Evolutionary conservation across 2,329 filamentous ascomycete genomes (phyloP), one percentile per base, ranked within the genome.

Genomic region (Sporothrix sp.): DNA sequence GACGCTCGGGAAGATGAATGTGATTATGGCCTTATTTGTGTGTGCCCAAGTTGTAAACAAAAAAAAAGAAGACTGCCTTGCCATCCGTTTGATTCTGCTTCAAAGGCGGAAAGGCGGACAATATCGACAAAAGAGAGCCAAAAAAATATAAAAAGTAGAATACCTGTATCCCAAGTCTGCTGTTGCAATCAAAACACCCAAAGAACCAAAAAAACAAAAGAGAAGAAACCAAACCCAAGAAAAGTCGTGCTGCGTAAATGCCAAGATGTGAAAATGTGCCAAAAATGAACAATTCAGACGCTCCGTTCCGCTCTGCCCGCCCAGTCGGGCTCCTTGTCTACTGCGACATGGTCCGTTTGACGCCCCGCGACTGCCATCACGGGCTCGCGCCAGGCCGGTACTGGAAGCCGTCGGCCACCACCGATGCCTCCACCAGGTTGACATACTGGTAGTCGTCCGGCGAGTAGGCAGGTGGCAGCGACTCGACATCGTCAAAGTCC

Each of bases 401-500:
- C 52, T 66, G 62, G 58, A 69, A 69, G 18, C 71, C 71, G 52
- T 74, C 70, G 1, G 66, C 61, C n/a, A 72, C 65, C 25, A 71
- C 61, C 9, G 63, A 63, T 16, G 65, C 64, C 39, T 57, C 56
- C 6, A 52, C 56, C 44, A 46, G 43, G 42, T 48, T 50, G 37
- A 45, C 52, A 25, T 56, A 56, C 8, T 35, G n/a, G 13, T 47
- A 48, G 38, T 37, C 53, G 7, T 59, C 57, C 25, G 64, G 63
- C 18, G 71, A 66, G 56, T 74, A 74, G 0, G 71, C 63, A 0
- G 71, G 72, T 3, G 71, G 72, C 7, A 71, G 64, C 30, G 60
- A 60, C 52, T 71, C 70, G 30, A 65, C 63, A 32, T 64, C 61
- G n/a, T 57, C 59, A 47, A 52, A 54, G 9, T 57, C 55, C 7